These are phyloP conservation scores for Nicotiana noctiflora DNA, from an alignment of 257 asterid genomes.

Conservation along the genomic window DNA sequence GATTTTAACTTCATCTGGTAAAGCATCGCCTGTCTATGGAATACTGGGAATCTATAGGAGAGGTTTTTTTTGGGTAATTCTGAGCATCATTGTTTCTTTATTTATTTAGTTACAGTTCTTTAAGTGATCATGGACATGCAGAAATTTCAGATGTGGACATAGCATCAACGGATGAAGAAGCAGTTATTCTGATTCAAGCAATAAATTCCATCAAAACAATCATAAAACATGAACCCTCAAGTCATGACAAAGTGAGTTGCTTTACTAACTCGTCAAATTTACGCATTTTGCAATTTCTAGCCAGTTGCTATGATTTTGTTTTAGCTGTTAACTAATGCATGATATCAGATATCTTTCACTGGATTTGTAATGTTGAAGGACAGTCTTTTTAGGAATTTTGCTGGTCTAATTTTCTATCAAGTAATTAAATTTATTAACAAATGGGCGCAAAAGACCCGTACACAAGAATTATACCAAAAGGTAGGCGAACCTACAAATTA, in stretches of 20 bases:
- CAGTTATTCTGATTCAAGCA: slow-evolving; percentile 66
- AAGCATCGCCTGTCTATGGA: slow-evolving; percentile 16
- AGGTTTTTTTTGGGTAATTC: background rate
- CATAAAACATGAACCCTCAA: slow-evolving; percentile 62
- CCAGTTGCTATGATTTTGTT: background rate
- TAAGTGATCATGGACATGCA: slow-evolving; percentile 26
- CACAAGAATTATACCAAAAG: too few relatives aligned
- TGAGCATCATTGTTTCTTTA: background rate
- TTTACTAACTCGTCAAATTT: slow-evolving; percentile 4
- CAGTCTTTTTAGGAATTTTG: background rate
- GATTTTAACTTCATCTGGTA: slow-evolving; percentile 65
- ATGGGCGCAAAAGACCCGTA: too few relatives aligned
- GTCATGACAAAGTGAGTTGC: slow-evolving; percentile 67
- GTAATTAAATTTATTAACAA: too few relatives aligned
- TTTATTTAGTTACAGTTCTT: slow-evolving; percentile 12
- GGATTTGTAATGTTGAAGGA: background rate
- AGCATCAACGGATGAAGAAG: slow-evolving; percentile 56
- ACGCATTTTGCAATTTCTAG: background rate
- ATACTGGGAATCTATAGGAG: slow-evolving; percentile 2
- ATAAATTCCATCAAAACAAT: slow-evolving; percentile 77
- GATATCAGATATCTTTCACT: background rate
- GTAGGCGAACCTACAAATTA: too few relatives aligned
- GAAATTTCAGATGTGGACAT: slow-evolving; percentile 46
- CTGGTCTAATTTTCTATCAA: too few relatives aligned
- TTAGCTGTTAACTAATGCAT: background rate